Percentiles rank a stretch among this genome's conserved stretches.
Conservation (phyloP, 345 rosid species). For the Cochlearia excelsa region DNA sequence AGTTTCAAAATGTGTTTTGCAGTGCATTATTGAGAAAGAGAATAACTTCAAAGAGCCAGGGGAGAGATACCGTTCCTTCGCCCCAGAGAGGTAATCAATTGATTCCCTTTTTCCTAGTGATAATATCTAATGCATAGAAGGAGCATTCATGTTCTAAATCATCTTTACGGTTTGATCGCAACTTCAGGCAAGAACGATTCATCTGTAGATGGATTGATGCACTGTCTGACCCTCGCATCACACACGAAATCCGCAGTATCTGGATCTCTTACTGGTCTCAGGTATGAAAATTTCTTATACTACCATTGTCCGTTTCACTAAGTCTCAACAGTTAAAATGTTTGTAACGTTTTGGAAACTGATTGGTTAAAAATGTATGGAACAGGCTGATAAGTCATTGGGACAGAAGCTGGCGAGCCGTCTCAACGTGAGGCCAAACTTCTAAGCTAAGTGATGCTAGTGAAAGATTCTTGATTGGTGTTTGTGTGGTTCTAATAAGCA, state of each 20-base stretch:
- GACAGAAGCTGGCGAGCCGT: constrained; percentile 42
- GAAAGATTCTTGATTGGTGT: constrained; percentile 30
- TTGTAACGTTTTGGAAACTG: background rate
- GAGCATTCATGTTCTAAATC: background rate
- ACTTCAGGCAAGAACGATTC: constrained; percentile 78
- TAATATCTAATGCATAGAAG: background rate
- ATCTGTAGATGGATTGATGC: constrained; percentile 65
- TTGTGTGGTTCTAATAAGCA: constrained; percentile 33
- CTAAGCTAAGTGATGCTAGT: constrained; percentile 20
- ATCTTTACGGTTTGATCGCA: background rate
- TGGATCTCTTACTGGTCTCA: constrained; percentile 87
- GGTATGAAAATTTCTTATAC: constrained; percentile 34
- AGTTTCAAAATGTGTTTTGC: constrained; percentile 23
- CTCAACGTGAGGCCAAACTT: constrained; percentile 42
- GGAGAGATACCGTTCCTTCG: constrained; percentile 76
- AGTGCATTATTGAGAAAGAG: constrained; percentile 74
- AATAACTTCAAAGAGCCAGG: constrained; percentile 94
- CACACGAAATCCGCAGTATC: constrained; percentile 71
- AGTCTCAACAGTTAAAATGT: background rate
- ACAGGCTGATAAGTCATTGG: constrained; percentile 41
- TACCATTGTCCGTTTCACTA: background rate
- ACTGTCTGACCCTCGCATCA: constrained; percentile 69
- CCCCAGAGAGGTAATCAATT: constrained; percentile 62
- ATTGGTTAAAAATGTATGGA: constrained; percentile 7
- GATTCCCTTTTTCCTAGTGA: no score